These are phyloP conservation scores for Hygrocybe coccinea DNA, from an alignment of 768 basidiomycete species.

Conservation along the genomic window DNA sequence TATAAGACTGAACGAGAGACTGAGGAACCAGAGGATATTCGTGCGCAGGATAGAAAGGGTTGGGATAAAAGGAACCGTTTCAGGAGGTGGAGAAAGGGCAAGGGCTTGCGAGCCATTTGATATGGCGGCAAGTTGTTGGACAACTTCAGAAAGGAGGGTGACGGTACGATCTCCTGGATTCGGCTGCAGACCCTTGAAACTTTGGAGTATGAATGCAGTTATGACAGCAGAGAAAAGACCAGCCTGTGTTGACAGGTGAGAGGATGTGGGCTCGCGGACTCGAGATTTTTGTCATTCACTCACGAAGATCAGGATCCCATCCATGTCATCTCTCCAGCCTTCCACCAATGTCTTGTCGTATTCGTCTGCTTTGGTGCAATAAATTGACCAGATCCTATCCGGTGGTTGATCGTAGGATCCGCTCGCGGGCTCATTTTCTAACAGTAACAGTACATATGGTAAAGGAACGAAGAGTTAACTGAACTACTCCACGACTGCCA, in stretches of 20 bases:
- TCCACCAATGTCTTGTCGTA: conserved; percentile 29
- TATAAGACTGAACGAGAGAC: conserved; percentile 39
- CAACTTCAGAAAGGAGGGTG: neutral
- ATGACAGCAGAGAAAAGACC: neutral
- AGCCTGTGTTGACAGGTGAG: neutral
- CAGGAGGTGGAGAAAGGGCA: neutral
- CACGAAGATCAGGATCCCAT: conserved; percentile 38
- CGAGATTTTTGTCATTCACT: conserved; percentile 10
- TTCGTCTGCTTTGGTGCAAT: conserved; percentile 32
- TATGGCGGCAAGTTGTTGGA: neutral
- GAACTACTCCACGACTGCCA: too few relatives aligned
- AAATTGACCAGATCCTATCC: conserved; percentile 36
- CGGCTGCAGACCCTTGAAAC: neutral
- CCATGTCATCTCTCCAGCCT: conserved; percentile 41
- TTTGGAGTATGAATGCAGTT: neutral
- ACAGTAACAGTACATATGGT: too few relatives aligned
- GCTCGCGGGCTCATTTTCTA: too few relatives aligned
- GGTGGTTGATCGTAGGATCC: conserved; percentile 32
- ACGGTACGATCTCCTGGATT: neutral
- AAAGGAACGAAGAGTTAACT: too few relatives aligned
- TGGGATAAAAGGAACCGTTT: neutral
- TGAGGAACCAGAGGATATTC: conserved; percentile 44
- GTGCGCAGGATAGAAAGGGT: conserved; percentile 25
- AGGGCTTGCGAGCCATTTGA: neutral
- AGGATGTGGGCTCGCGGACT: neutral